A percentile compares a stretch with the other conserved stretches of the same genome.
Evolutionary conservation across 352 stramenopile genomes (phyloP).

Genomic region (Phytopythium helicoides): DNA sequence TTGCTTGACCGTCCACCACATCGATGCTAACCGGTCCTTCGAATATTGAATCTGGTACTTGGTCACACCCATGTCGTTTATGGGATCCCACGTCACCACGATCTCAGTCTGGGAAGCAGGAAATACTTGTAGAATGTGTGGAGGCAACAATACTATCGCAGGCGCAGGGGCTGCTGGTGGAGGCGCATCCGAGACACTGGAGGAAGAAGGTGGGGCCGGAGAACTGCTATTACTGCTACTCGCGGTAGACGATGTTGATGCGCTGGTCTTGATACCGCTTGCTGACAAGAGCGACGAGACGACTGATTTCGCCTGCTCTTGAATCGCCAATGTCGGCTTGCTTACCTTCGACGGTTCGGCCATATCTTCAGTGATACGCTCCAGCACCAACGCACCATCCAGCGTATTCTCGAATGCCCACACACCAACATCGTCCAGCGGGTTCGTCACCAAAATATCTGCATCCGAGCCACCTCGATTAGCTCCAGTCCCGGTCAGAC

Average conservation of each 20-base stretch:
- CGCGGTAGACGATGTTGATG: conserved; percentile 1
- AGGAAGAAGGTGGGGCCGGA: conserved; percentile 14
- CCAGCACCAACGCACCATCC: conserved; percentile 54
- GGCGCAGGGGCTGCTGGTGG: not conserved
- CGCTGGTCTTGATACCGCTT: conserved; percentile 29
- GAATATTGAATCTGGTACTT: conserved; percentile 84
- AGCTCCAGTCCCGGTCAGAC: conserved; percentile 15
- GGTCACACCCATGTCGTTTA: conserved; percentile 47
- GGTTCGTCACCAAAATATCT: conserved; percentile 5
- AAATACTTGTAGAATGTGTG: conserved; percentile 59
- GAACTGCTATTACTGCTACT: conserved; percentile 12
- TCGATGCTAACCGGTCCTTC: conserved; percentile 73
- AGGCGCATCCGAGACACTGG: conserved; percentile 7
- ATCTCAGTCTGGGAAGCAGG: conserved; percentile 56
- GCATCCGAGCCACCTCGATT: conserved; percentile 11
- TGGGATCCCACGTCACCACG: conserved; percentile 70
- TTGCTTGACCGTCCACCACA: conserved; percentile 78
- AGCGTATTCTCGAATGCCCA: conserved; percentile 71
- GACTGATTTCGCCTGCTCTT: conserved; percentile 71
- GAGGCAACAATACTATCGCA: conserved; percentile 24
- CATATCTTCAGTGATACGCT: conserved; percentile 51
- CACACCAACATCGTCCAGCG: conserved; percentile 31
- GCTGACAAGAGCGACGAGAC: conserved; percentile 59
- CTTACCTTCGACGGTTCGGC: conserved; percentile 17
- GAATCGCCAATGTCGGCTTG: conserved; percentile 27